A percentile compares a stretch with the other conserved stretches of the same genome.
Evolutionary conservation across 75 land plant species (phyloP).

Genomic region (Sequoiadendron giganteum): DNA sequence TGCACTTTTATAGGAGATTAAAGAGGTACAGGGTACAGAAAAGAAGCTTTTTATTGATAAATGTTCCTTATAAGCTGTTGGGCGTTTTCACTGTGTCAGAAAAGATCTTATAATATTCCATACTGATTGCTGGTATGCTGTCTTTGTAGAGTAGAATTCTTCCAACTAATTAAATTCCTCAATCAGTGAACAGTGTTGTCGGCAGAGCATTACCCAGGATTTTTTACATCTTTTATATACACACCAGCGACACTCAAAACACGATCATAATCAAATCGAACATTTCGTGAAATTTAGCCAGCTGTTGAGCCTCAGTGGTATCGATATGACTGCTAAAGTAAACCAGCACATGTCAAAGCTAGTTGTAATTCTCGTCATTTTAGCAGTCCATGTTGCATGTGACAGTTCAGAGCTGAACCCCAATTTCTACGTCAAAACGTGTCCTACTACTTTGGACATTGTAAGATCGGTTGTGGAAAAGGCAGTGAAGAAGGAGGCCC

Average conservation of each 20-base stretch:
- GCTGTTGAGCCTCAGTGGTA: neutral
- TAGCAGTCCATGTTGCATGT: neutral
- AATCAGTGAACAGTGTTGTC: too few relatives aligned
- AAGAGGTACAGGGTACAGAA: too few relatives aligned
- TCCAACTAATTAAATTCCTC: neutral
- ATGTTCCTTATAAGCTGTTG: too few relatives aligned
- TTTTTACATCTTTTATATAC: neutral
- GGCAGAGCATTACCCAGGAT: neutral
- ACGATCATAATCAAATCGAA: neutral
- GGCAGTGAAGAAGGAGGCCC: conserved; percentile 9
- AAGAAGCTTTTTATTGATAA: too few relatives aligned
- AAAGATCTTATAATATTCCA: too few relatives aligned
- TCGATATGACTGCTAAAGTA: neutral
- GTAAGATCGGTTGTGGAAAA: conserved; percentile 5
- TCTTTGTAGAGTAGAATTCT: too few relatives aligned
- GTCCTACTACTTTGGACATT: neutral
- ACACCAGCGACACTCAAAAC: neutral
- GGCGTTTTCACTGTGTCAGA: too few relatives aligned
- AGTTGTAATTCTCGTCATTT: neutral
- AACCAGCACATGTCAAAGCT: neutral
- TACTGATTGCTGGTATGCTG: neutral
- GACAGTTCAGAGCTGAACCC: neutral
- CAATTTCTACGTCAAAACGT: neutral
- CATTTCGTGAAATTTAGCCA: neutral
- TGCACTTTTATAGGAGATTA: too few relatives aligned